Evolutionary conservation across 2,329 filamentous ascomycete genomes (phyloP), one percentile per base, ranked within the genome.

Genomic region (Ceratocystis destructans): DNA sequence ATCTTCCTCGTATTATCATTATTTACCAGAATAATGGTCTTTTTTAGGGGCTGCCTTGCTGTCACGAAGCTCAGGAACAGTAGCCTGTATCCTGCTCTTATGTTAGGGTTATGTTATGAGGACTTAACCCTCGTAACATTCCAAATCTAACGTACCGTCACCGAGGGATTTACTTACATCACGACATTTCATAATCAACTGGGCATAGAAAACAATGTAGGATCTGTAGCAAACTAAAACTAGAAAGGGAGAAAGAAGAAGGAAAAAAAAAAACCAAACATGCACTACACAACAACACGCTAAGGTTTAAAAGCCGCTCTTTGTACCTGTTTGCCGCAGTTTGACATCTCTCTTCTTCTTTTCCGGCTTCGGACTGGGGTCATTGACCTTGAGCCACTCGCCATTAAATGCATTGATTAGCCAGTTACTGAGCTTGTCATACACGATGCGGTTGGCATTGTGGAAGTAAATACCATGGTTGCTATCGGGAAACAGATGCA

Each of bases 401-500:
- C 94, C 94, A 71, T 97, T 97, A 75, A 99, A 99, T 1, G 94
- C 94, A 74, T 96, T 97, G 73, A 96, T 83, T 65, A 99, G 84
- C 93, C 93, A 99, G 74, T 89, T 92, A 67, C 81, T 86, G 41
- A 96, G 75, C 95, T 90, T 95, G 71, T 96, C 88, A 73, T 94
- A 97, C 5, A 99, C 92, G 71, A 97, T 89, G 66, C 79, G 80
- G 73, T 96, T 92, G 33, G 90, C 95, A 73, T 92, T 92, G 74
- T 99, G 93, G 74, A 97, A 99, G 73, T 85, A 90, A 69, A 99
- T 99, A 69, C 88, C 84, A 75, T 99, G 94, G 76, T 99, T 91
- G 65, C 89, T 95, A 74, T 99, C 94, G 0, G 94, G 94, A 76
- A 96, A 99, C 66, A 97, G 85, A 74, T 97, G 93, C 12, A 99